Evolutionary conservation across 148 eudicot species (phyloP), one percentile per base, ranked within the genome.

Genomic region (Camellia granthamiana): DNA sequence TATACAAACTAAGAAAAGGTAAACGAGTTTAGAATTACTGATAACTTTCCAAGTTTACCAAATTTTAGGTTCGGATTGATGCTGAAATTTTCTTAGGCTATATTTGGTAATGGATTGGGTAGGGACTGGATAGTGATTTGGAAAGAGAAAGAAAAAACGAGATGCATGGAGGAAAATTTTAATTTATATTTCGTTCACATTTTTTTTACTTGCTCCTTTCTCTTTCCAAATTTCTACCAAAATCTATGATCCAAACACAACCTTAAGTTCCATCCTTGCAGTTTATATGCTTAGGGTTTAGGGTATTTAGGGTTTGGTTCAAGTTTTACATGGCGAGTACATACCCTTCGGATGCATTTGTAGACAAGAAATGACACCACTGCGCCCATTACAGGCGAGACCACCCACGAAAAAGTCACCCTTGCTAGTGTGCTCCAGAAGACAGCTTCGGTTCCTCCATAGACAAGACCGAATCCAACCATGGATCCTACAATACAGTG

Each of bases 291-390:
- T 30, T 30, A 30, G 38, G 38, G 38, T 30, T 30, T 30, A 30
- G 38, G 38, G 38, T 30, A 30, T 30, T 30, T 30, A 30, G 38
- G 38, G 38, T 30, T 30, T 30, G 38, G 1, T 30, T 30, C 38
- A 30, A 30, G 38, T 30, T 30, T 30, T 30, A 30, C 38, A 1
- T 30, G 38, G 38, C 1, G 41, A 51, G 77, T 60, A 83, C 90
- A 18, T 93, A 96, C 99, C 91, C 99, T 91, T 72, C 98, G 98
- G 64, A 96, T 96, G 89, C 97, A 90, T 91, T 96, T 96, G 90
- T 96, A 96, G 75, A 96, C 99, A 51, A 92, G 88, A 88, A 96
- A 96, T 47, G 98, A 96, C 38, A 87, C 90, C 41, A 84, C 67
- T 43, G 98, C 99, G 13, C 99, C 99, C 47, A 93, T 23, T 54